These are phyloP conservation scores for Boletus speciosus DNA, from an alignment of 768 basidiomycete genomes.

Conservation along the genomic window DNA sequence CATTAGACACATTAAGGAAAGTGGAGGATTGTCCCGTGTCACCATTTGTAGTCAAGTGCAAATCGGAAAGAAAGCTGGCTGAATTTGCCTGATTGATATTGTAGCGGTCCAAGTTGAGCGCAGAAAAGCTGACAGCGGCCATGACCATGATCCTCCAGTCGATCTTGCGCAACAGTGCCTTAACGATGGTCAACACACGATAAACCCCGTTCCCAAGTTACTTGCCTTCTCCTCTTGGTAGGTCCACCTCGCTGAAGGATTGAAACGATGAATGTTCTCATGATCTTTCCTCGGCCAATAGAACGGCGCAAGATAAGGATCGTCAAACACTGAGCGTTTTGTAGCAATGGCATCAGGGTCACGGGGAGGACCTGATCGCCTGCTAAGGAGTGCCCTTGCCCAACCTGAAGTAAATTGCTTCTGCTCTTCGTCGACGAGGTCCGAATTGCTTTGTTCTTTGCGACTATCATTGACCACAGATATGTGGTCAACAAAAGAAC, in stretches of 20 bases:
- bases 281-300: conserved; percentile 48
- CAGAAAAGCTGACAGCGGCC: conserved; percentile 55
- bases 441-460: background rate
- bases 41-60: conserved; percentile 50
- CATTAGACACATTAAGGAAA: background rate
- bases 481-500: background rate
- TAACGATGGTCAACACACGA: background rate
- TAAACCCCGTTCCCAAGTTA: background rate
- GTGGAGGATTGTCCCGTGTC: conserved; percentile 3
- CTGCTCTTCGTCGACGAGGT: conserved; percentile 11
- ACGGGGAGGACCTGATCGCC: background rate
- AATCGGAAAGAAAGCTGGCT: conserved; percentile 54
- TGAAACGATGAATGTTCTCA: conserved; percentile 56
- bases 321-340: conserved; percentile 51
- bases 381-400: background rate
- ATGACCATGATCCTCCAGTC: conserved; percentile 62
- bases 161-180: conserved; percentile 51
- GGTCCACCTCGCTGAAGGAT: conserved; percentile 58
- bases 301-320: conserved; percentile 34
- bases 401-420: background rate
- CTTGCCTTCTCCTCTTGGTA: conserved; percentile 49
- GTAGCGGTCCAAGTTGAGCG: conserved; percentile 50
- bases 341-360: conserved; percentile 43
- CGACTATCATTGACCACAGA: background rate
- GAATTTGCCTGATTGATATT: conserved; percentile 59